Percentiles rank a stretch among this genome's conserved stretches.
Conservation (phyloP, 179 eudicot genomes). For the Dionaea muscipula region DNA sequence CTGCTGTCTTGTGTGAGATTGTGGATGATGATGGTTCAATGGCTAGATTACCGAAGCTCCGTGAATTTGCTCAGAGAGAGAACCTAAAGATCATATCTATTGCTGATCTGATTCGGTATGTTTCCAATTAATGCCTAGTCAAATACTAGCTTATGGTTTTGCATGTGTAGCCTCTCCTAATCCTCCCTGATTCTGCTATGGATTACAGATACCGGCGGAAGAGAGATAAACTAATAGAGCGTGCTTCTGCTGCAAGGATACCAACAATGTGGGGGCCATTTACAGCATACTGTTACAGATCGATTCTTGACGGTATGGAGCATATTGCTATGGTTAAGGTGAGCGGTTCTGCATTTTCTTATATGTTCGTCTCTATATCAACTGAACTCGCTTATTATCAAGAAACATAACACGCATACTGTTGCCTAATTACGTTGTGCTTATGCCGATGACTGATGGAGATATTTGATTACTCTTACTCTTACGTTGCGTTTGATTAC, state of each 20-base stretch:
- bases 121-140: background rate
- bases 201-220: slow-evolving; percentile 41
- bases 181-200: slow-evolving; percentile 5
- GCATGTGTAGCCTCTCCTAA: background rate
- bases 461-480: too few species aligned
- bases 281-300: slow-evolving; percentile 40
- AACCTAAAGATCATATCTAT: slow-evolving; percentile 65
- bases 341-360: slow-evolving; percentile 7
- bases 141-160: background rate
- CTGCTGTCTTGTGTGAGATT: slow-evolving; percentile 76
- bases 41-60: slow-evolving; percentile 82
- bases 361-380: background rate
- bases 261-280: slow-evolving; percentile 66
- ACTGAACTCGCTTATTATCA: background rate
- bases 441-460: too few species aligned
- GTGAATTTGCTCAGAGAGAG: slow-evolving; percentile 51
- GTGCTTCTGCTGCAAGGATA: slow-evolving; percentile 43
- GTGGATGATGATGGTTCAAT: slow-evolving; percentile 94
- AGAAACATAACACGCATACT: too few species aligned
- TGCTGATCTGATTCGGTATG: slow-evolving; percentile 75
- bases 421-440: too few species aligned
- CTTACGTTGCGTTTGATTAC: too few species aligned
- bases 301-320: slow-evolving; percentile 54
- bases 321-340: slow-evolving; percentile 77
- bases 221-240: slow-evolving; percentile 33